phyloP scores from a whole-genome alignment of 257 asterid genomes.

The Solanum appendiculatum region DNA sequence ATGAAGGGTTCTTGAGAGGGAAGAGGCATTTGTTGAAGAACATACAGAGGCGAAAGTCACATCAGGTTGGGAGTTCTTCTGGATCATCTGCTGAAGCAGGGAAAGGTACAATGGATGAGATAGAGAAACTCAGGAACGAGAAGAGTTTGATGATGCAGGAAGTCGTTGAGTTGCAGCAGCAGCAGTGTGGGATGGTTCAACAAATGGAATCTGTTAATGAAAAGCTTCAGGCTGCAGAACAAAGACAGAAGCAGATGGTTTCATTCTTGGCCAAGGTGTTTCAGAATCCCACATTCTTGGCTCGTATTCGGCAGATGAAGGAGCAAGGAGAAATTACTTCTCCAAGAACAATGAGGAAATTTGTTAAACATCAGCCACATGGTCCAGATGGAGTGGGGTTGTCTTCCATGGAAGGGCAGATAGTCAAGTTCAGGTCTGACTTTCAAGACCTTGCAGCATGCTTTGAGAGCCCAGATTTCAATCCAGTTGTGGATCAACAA shows the following conservation, averaged over 20 bases:
- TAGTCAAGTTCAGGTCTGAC: conserved; percentile 12
- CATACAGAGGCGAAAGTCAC: conserved; percentile 74
- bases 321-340: conserved; percentile 30
- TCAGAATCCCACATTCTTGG: conserved; percentile 40
- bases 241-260: conserved; percentile 76
- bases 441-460: conserved; percentile 4
- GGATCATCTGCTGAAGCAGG: conserved; percentile 24
- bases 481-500: conserved; percentile 17
- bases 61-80: conserved; percentile 39
- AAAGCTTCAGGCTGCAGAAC: conserved; percentile 65
- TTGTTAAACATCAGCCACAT: conserved; percentile 35
- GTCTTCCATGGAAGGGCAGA: conserved; percentile 17
- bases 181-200: conserved; percentile 53
- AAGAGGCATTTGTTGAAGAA: conserved; percentile 53
- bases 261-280: conserved; percentile 69
- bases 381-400: conserved; percentile 15
- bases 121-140: conserved; percentile 50
- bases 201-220: conserved; percentile 53
- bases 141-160: conserved; percentile 64
- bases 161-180: conserved; percentile 53
- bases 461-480: background rate
- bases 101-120: conserved; percentile 39
- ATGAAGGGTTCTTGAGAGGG: conserved; percentile 58
- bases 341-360: conserved; percentile 39
- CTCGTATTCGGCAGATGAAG: conserved; percentile 34